A percentile compares a stretch with the other conserved stretches of the same genome.
Evolutionary conservation across 495 filamentous ascomycete species (phyloP).

Genomic region (Lasiosphaeriaceae sp.): DNA sequence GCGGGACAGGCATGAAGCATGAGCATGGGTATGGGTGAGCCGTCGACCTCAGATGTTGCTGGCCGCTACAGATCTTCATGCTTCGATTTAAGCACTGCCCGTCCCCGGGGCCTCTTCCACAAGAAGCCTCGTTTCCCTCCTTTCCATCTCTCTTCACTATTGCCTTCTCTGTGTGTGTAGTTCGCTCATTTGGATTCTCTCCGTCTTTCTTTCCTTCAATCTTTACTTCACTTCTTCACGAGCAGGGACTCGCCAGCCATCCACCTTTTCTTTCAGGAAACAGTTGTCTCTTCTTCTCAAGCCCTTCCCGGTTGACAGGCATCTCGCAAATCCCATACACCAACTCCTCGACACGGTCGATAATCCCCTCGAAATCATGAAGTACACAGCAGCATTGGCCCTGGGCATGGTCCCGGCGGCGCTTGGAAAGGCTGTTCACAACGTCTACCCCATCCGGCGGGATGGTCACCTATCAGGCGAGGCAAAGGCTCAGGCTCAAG

Average conservation of each 20-base stretch:
- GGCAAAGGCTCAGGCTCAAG: constrained; percentile 1
- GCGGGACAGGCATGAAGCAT: background rate
- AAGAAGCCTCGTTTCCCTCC: constrained; percentile 27
- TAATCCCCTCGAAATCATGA: constrained; percentile 45
- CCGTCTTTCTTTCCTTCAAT: constrained; percentile 32
- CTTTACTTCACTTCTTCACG: constrained; percentile 43
- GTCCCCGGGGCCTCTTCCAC: constrained; percentile 13
- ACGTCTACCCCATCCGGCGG: constrained; percentile 37
- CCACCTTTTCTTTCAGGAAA: constrained; percentile 17
- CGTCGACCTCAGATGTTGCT: constrained; percentile 10
- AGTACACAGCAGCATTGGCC: constrained; percentile 46
- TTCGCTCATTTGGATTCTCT: constrained; percentile 37
- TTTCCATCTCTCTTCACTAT: constrained; percentile 19
- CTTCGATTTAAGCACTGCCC: constrained; percentile 45
- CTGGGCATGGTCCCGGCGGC: constrained; percentile 48
- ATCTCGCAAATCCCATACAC: background rate
- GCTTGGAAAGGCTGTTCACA: constrained; percentile 45
- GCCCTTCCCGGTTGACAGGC: background rate
- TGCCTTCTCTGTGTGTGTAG: constrained; percentile 22
- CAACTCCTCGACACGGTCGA: constrained; percentile 5
- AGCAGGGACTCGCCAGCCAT: constrained; percentile 50
- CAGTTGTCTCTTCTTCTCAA: constrained; percentile 17
- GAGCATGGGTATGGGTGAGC: background rate
- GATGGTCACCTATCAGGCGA: background rate
- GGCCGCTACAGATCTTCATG: constrained; percentile 41